Conservation (phyloP, 441 rosid genomes). For the Syzygium malaccense region DNA sequence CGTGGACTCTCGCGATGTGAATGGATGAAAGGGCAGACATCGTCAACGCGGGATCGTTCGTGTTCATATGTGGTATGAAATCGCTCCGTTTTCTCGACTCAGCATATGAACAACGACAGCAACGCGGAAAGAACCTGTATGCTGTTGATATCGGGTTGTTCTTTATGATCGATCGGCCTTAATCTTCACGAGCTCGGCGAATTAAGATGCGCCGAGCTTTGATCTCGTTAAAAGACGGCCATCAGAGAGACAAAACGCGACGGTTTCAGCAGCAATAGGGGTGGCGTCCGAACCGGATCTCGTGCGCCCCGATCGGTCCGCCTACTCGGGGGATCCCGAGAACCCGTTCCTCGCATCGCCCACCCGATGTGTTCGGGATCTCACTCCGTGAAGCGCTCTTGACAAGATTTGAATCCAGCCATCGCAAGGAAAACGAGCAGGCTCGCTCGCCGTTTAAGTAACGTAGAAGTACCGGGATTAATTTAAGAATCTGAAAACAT, state of each 20-base stretch:
- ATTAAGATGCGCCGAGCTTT: fast-evolving
- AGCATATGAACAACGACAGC: fast-evolving
- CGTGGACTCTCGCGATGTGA: background rate
- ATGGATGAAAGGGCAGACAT: background rate
- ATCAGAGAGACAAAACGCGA: fast-evolving
- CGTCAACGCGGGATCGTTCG: fast-evolving
- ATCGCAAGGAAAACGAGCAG: background rate
- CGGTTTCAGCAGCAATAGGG: fast-evolving
- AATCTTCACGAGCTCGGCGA: background rate
- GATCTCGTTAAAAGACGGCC: fast-evolving
- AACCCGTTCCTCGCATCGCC: fast-evolving
- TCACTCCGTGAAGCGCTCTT: background rate
- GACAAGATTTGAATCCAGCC: background rate
- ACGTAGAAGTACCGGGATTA: background rate
- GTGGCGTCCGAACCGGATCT: fast-evolving
- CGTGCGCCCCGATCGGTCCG: fast-evolving
- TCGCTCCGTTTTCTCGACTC: background rate
- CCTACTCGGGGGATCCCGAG: fast-evolving
- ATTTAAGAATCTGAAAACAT: background rate
- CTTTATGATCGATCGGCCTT: fast-evolving
- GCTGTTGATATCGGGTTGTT: background rate
- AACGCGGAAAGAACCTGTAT: fast-evolving
- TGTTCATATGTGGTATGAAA: background rate
- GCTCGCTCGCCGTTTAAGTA: background rate
- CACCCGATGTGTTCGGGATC: fast-evolving